Evolutionary conservation across 2,329 filamentous ascomycete genomes (phyloP), one percentile per base, ranked within the genome.

Genomic region (Colletotrichum magnum): DNA sequence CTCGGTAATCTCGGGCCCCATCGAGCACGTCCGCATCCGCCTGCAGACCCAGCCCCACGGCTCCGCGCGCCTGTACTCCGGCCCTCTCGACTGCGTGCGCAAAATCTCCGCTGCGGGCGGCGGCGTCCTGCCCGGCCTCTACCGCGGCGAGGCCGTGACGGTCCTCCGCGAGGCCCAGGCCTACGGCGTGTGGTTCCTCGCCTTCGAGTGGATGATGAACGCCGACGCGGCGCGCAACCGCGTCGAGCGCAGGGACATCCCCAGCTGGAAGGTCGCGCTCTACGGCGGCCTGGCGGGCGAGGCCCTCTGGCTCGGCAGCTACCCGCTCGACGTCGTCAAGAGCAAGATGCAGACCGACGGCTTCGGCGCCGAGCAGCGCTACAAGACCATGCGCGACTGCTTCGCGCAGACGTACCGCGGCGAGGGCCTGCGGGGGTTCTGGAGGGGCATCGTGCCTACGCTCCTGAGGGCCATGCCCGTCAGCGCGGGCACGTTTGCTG

Each of bases 321-420:
- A 99, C 83, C 96, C 96, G 24, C 92, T 99, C 73, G 96, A 99
- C 82, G 95, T 99, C 32, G 83, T 99, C 82, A 99, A 99, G 92
- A 97, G 94, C 83, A 98, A 97, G 89, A 98, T 98, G 95, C 96
- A 99, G 88, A 97, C 92, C 68, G 96, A 99, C 82, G 95, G 93
- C 0, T 96, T 98, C 78, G 94, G 93, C 5, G 71, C 79, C 57
- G 83, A 88, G 72, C 90, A 91, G 84, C 87, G 87, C 78, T 99
- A 93, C 83, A 89, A 84, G 79, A 91, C 85, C 64, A 98, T 98
- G 95, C 88, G 92, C 59, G 93, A 97, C 82, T 97, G 94, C 84
- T 97, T 98, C 81, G 88, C 86, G 68, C 90, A 97, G 86, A 97
- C 92, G 2, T 97, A 88, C 85, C 87, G 87, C 70, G 85, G 83